Evolutionary conservation across 2,329 filamentous ascomycete genomes (phyloP).

Genomic region (Sporothrix pseudoabietina): DNA sequence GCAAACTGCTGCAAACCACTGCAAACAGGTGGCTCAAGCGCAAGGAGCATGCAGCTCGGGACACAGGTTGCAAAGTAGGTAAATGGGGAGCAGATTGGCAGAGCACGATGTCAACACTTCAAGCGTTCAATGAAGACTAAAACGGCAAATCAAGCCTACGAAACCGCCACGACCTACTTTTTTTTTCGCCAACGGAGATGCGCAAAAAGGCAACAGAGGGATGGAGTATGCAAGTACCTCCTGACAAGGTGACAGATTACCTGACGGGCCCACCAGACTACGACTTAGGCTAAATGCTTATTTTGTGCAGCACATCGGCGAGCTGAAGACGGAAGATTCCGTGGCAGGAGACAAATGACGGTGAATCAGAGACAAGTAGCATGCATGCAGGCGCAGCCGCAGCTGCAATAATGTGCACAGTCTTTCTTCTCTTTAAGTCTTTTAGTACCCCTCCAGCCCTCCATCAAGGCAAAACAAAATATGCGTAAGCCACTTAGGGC

Average conservation of each 20-base stretch:
- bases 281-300: neutral
- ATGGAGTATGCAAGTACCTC: neutral
- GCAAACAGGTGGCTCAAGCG: conserved; percentile 24
- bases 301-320: neutral
- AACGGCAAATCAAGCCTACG: neutral
- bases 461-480: neutral
- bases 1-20: conserved; percentile 6
- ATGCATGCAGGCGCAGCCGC: neutral
- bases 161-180: neutral
- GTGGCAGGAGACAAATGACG: conserved; percentile 9
- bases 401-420: neutral
- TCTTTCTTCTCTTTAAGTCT: too few species aligned
- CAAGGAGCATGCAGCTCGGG: neutral
- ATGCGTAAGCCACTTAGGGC: conserved; percentile 1
- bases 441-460: neutral
- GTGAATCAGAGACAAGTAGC: neutral
- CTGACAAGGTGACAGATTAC: neutral
- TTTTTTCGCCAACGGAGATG: neutral
- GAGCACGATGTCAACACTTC: neutral
- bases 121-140: neutral
- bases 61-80: neutral
- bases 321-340: conserved; percentile 13
- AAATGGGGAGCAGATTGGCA: conserved; percentile 1
- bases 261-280: neutral
- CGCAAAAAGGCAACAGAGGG: neutral